Evolutionary conservation across 331 rosid genomes (phyloP).

Genomic region (Quercus phellos): DNA sequence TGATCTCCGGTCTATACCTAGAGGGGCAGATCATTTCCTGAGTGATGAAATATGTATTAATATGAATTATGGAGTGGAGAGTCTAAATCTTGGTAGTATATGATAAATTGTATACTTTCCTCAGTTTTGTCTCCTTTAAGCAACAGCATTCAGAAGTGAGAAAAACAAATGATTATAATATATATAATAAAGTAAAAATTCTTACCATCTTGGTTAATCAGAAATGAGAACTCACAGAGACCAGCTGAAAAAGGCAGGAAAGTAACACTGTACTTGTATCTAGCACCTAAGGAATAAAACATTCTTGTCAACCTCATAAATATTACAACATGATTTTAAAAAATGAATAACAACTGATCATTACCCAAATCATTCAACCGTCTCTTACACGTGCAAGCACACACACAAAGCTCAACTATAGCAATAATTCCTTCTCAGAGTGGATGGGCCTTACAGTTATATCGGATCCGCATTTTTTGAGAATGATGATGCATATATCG

Average conservation of each 20-base stretch:
- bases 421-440: too few relatives aligned
- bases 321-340: background rate
- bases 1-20: too few relatives aligned
- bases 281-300: constrained; percentile 12
- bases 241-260: too few relatives aligned
- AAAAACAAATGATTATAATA: background rate
- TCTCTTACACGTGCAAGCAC: background rate
- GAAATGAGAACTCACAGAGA: background rate
- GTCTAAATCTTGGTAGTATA: background rate
- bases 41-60: too few relatives aligned
- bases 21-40: too few relatives aligned
- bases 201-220: constrained; percentile 23
- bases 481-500: too few relatives aligned
- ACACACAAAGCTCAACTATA: background rate
- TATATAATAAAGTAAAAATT: background rate
- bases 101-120: too few relatives aligned
- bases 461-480: too few relatives aligned
- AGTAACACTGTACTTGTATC: background rate
- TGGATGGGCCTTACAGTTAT: too few relatives aligned
- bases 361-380: too few relatives aligned
- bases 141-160: background rate
- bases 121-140: background rate
- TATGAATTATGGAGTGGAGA: background rate
- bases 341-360: too few relatives aligned
- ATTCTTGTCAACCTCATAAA: background rate